Evolutionary conservation across 257 asterid species (phyloP).

Genomic region (Scutellaria minor): DNA sequence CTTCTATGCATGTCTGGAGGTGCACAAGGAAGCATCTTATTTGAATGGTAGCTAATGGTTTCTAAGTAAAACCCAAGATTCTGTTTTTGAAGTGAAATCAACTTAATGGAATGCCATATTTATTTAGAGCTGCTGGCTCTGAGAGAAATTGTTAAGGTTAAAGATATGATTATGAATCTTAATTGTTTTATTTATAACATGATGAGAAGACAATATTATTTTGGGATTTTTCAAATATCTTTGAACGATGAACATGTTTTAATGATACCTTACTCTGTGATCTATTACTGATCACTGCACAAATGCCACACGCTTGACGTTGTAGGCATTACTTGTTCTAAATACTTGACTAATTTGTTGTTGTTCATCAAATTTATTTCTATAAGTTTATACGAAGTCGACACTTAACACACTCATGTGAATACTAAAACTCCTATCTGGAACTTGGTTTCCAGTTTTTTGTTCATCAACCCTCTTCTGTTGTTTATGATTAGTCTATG

Average conservation of each 20-base stretch:
- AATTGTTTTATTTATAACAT: background rate
- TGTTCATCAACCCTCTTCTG: background rate
- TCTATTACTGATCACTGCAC: too few relatives aligned
- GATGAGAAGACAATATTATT: background rate
- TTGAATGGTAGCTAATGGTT: background rate
- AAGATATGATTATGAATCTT: slow-evolving; percentile 5
- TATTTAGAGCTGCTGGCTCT: slow-evolving; percentile 12
- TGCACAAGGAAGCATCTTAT: slow-evolving; percentile 27
- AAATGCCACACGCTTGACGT: background rate
- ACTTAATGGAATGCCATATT: background rate
- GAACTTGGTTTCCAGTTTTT: slow-evolving; percentile 2
- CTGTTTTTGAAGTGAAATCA: slow-evolving; percentile 15
- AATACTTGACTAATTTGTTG: background rate
- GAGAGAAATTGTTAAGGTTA: background rate
- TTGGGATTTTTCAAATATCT: background rate
- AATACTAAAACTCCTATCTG: background rate
- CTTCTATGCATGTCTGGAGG: slow-evolving; percentile 24
- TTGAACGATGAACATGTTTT: background rate
- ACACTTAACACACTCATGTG: background rate
- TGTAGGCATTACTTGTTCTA: background rate
- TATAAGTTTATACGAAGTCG: background rate
- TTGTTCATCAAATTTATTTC: background rate
- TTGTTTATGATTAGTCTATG: too few relatives aligned
- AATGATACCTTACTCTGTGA: background rate
- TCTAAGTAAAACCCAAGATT: background rate